Conservation (phyloP, 106 monocot species). For the Dendrobium chrysotoxum region DNA sequence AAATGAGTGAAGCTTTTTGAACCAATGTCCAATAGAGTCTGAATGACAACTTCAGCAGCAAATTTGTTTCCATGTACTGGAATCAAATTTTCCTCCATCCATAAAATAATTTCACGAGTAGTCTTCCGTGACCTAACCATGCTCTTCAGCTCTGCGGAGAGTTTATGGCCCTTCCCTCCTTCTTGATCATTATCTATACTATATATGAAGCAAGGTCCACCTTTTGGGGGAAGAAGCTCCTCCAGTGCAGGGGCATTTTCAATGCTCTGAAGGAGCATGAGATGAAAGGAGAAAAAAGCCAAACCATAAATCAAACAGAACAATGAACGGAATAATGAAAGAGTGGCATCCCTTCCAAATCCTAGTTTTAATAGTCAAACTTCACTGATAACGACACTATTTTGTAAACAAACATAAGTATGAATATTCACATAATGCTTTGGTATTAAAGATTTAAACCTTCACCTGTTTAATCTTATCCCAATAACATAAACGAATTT, state of each 20-base stretch:
- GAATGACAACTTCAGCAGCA: constrained; percentile 71
- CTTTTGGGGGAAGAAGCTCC: constrained; percentile 74
- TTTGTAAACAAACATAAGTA: not conserved
- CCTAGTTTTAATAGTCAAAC: not conserved
- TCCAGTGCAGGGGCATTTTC: constrained; percentile 71
- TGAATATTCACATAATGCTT: not conserved
- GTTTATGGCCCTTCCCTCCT: constrained; percentile 22
- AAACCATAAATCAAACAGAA: not conserved
- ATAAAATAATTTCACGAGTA: constrained; percentile 52
- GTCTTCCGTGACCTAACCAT: constrained; percentile 62
- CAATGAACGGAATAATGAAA: not conserved
- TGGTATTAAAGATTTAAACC: not conserved
- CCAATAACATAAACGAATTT: constrained; percentile 86
- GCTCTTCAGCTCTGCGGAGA: constrained; percentile 60
- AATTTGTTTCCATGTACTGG: constrained; percentile 42
- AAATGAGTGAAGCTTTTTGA: constrained; percentile 98
- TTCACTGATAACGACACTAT: not conserved
- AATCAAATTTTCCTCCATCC: constrained; percentile 67
- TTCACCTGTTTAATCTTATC: constrained; percentile 95
- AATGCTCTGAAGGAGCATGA: constrained; percentile 44
- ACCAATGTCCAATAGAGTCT: constrained; percentile 89
- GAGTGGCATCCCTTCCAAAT: not conserved
- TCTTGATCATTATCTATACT: constrained; percentile 31
- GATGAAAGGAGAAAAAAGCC: not conserved
- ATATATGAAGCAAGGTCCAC: constrained; percentile 65